Conservation (phyloP, 2,329 filamentous ascomycete genomes). For the Didymellaceae sp. region DNA sequence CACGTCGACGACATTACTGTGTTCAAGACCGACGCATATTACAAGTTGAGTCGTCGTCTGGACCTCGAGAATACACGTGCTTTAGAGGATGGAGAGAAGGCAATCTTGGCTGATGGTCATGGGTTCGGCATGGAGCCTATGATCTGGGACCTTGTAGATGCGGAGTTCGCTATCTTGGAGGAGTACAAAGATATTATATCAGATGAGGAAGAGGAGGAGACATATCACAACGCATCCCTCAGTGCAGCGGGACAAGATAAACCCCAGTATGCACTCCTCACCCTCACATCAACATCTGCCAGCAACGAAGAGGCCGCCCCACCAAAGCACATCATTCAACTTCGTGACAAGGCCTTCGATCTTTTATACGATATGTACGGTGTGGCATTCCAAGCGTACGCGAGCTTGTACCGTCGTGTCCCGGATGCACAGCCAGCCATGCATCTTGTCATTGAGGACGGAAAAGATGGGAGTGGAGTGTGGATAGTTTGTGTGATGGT, state of each 20-base stretch:
- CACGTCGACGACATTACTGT: constrained; percentile 4
- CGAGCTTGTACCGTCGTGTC: constrained; percentile 16
- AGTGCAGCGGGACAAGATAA: not conserved
- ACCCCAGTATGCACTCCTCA: not conserved
- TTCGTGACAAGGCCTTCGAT: not conserved
- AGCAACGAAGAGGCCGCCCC: not conserved
- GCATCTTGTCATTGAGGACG: constrained; percentile 21
- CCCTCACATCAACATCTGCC: constrained; percentile 1
- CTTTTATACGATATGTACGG: not conserved
- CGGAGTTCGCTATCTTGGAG: constrained; percentile 21
- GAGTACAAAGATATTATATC: not conserved
- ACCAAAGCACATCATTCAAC: not conserved
- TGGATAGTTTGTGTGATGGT: constrained; percentile 13
- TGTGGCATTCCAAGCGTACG: not conserved
- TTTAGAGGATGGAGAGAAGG: constrained; percentile 13
- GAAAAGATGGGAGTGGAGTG: constrained; percentile 10
- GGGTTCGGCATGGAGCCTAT: constrained; percentile 14
- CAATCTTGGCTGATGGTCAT: not conserved
- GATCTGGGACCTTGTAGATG: constrained; percentile 26
- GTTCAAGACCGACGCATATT: constrained; percentile 13
- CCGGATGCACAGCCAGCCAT: constrained; percentile 21
- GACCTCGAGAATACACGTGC: constrained; percentile 24
- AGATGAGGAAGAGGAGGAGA: not conserved
- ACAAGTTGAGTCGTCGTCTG: constrained; percentile 9
- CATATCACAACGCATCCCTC: not conserved